A percentile compares a stretch with the other conserved stretches of the same genome.
phyloP scores from a whole-genome alignment of 495 filamentous ascomycete genomes.

The Recurvomyces mirabilis region DNA sequence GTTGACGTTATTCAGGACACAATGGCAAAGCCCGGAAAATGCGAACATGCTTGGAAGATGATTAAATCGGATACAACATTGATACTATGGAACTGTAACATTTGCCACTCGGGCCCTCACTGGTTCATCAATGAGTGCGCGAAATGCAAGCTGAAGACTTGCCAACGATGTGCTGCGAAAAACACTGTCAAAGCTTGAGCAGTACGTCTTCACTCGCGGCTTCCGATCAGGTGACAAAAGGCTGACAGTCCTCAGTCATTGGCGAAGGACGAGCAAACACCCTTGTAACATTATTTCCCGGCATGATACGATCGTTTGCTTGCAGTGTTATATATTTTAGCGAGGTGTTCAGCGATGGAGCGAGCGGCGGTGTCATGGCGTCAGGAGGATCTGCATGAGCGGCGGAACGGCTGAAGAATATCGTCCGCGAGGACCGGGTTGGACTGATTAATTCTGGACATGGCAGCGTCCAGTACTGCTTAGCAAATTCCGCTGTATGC shows the following conservation, averaged over 20 bases:
- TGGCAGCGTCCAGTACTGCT: no score
- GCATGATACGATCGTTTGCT: background rate
- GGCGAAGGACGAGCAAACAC: no score
- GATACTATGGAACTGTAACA: constrained; percentile 65
- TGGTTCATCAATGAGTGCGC: constrained; percentile 75
- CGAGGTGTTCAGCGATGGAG: constrained; percentile 10
- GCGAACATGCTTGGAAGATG: constrained; percentile 61
- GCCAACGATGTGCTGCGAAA: constrained; percentile 52
- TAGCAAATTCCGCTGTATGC: background rate
- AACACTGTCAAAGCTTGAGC: constrained; percentile 22
- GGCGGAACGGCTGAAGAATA: background rate
- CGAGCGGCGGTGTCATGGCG: background rate
- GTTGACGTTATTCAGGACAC: no score
- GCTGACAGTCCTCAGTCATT: background rate
- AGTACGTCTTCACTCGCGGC: background rate
- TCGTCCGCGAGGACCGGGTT: constrained; percentile 16
- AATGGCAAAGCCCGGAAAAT: constrained; percentile 55
- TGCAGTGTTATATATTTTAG: constrained; percentile 6
- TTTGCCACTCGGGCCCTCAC: constrained; percentile 68
- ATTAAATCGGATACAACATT: constrained; percentile 67
- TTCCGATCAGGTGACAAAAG: background rate
- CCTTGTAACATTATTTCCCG: background rate
- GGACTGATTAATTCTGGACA: constrained; percentile 2
- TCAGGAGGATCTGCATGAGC: background rate
- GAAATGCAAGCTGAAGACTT: constrained; percentile 67